phyloP scores from a whole-genome alignment of 75 land plant species.

The Larix kaempferi region DNA sequence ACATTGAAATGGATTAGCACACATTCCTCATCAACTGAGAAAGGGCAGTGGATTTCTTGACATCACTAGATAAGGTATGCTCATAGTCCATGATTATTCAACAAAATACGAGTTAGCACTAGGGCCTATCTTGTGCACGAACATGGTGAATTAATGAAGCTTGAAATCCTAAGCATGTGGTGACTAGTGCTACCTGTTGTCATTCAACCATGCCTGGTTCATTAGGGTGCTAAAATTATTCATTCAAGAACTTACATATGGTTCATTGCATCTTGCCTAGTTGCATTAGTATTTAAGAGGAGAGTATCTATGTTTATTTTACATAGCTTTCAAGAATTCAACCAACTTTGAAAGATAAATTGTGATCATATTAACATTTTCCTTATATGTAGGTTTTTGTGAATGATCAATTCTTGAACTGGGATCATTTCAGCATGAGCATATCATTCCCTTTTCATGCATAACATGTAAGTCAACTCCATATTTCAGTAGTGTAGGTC shows the following conservation, averaged over 20 bases:
- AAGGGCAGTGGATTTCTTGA: conserved; percentile 49
- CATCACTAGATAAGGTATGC: conserved; percentile 42
- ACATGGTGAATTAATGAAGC: background rate
- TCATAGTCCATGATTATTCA: background rate
- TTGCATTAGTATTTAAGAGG: background rate
- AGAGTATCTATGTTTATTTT: background rate
- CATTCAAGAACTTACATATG: background rate
- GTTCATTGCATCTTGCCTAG: background rate
- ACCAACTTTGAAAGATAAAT: background rate
- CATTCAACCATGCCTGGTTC: background rate
- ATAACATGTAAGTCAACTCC: conserved; percentile 35
- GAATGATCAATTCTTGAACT: conserved; percentile 49
- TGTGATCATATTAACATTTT: background rate
- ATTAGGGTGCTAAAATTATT: background rate
- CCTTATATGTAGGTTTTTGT: conserved; percentile 33
- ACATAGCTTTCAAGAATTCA: background rate
- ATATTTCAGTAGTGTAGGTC: background rate
- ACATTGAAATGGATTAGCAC: conserved; percentile 54
- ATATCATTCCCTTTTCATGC: conserved; percentile 51
- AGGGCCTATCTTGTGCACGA: background rate
- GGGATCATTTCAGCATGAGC: conserved; percentile 57
- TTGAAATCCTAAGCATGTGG: background rate
- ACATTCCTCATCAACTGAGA: conserved; percentile 50
- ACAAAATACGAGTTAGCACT: background rate
- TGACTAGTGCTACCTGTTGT: background rate